Conservation (phyloP, 2,329 filamentous ascomycete genomes). For the Neonectria punicea region DNA sequence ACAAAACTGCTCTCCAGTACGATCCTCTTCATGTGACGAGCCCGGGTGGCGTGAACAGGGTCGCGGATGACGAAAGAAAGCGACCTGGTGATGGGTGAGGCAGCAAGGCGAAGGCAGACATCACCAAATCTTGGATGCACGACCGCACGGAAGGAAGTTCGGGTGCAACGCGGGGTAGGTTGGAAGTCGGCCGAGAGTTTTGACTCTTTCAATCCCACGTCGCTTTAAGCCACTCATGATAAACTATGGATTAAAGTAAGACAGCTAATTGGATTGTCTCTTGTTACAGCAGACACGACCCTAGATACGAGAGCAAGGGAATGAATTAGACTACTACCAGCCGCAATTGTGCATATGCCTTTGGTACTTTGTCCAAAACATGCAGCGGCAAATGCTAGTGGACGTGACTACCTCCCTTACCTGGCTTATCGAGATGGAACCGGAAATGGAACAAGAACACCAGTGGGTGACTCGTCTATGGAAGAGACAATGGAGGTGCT, state of each 20-base stretch:
- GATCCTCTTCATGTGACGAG: conserved; percentile 1
- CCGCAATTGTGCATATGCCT: too few relatives aligned
- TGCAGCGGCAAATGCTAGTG: not conserved
- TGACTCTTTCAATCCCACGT: not conserved
- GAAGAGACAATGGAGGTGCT: not conserved
- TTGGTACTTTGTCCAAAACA: not conserved
- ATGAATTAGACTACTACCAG: too few relatives aligned
- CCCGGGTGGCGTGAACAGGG: conserved; percentile 12
- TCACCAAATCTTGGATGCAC: conserved; percentile 9
- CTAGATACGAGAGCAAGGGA: too few relatives aligned
- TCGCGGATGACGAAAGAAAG: conserved; percentile 15
- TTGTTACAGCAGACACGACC: not conserved
- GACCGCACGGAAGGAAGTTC: not conserved
- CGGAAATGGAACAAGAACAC: too few relatives aligned
- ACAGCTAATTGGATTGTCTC: not conserved
- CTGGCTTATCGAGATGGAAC: too few relatives aligned
- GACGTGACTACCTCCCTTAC: not conserved
- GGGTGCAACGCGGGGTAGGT: conserved; percentile 7
- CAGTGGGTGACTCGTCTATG: too few relatives aligned
- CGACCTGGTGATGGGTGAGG: conserved; percentile 12
- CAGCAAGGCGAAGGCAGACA: conserved; percentile 11
- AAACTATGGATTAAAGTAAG: not conserved
- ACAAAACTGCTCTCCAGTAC: not conserved
- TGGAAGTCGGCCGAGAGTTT: not conserved
- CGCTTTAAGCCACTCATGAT: not conserved